These are phyloP conservation scores for Russula compacta DNA, from an alignment of 768 basidiomycete genomes.

Conservation along the genomic window DNA sequence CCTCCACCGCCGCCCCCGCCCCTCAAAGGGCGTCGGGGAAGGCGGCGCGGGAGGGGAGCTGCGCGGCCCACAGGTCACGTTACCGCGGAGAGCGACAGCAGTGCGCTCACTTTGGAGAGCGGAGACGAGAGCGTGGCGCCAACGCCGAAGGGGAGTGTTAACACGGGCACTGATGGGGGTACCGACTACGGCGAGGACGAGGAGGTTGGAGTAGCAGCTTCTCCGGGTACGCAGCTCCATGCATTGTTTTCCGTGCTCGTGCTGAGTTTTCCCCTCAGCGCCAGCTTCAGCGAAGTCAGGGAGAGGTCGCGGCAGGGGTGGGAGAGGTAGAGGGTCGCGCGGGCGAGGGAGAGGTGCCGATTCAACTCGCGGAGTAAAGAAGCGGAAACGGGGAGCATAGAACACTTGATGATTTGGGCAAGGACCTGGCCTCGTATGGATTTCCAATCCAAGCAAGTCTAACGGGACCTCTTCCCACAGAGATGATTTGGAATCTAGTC, in stretches of 20 bases:
- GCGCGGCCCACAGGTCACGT: slow-evolving; percentile 62
- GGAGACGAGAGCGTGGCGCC: slow-evolving; percentile 58
- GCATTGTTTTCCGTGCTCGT: background rate
- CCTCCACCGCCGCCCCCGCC: slow-evolving; percentile 46
- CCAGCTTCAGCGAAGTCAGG: slow-evolving; percentile 5
- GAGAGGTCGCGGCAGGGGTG: slow-evolving; percentile 11
- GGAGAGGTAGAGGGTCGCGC: slow-evolving; percentile 5
- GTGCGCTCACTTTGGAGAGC: slow-evolving; percentile 75
- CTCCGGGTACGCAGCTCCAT: slow-evolving; percentile 9
- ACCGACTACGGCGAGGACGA: slow-evolving; percentile 60
- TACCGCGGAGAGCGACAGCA: slow-evolving; percentile 76
- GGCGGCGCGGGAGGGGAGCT: slow-evolving; percentile 36
- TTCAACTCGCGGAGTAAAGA: slow-evolving; percentile 9
- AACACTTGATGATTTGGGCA: background rate
- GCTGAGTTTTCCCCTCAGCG: slow-evolving; percentile 2
- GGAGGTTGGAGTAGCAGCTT: slow-evolving; percentile 37
- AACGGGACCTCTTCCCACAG: background rate
- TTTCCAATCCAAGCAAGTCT: too few species aligned
- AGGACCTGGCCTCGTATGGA: background rate
- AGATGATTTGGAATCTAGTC: background rate
- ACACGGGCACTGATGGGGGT: slow-evolving; percentile 62
- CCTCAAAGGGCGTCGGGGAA: slow-evolving; percentile 28
- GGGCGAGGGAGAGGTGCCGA: slow-evolving; percentile 12
- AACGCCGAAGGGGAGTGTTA: slow-evolving; percentile 55
- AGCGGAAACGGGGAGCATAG: slow-evolving; percentile 12